Conservation (phyloP, 2,329 filamentous ascomycete genomes). For the Rhynchosporium agropyri region DNA sequence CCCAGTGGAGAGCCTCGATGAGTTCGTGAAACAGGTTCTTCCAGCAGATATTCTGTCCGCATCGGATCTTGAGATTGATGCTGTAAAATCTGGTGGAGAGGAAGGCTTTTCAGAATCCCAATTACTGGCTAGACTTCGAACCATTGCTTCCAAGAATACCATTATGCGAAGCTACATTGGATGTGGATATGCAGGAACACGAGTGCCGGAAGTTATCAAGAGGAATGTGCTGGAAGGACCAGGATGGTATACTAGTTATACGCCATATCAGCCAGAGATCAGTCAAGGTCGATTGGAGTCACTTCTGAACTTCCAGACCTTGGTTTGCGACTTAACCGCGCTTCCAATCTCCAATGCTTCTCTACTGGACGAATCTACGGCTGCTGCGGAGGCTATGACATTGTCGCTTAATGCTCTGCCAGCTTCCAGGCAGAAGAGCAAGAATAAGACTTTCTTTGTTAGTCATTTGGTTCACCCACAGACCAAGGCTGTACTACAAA, state of each 20-base stretch:
- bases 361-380: constrained; percentile 86
- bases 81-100: constrained; percentile 43
- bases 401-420: constrained; percentile 80
- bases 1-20: constrained; percentile 71
- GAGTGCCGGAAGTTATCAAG: constrained; percentile 86
- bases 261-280: constrained; percentile 95
- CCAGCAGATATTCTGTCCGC: constrained; percentile 76
- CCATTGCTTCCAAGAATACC: constrained; percentile 61
- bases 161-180: constrained; percentile 75
- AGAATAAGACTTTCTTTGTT: constrained; percentile 81
- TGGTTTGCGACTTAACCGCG: constrained; percentile 85
- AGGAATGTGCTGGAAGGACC: constrained; percentile 91
- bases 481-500: constrained; percentile 80
- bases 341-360: constrained; percentile 90
- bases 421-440: constrained; percentile 68
- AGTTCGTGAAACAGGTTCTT: constrained; percentile 83
- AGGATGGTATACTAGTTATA: constrained; percentile 98
- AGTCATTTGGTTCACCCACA: constrained; percentile 82
- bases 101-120: constrained; percentile 57
- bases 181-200: constrained; percentile 84
- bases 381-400: constrained; percentile 94
- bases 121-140: constrained; percentile 55
- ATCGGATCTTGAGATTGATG: constrained; percentile 60
- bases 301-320: constrained; percentile 91
- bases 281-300: constrained; percentile 93